A percentile compares a stretch with the other conserved stretches of the same genome.
phyloP scores from a whole-genome alignment of 805 yeast species.

The Brettanomyces sp. region DNA sequence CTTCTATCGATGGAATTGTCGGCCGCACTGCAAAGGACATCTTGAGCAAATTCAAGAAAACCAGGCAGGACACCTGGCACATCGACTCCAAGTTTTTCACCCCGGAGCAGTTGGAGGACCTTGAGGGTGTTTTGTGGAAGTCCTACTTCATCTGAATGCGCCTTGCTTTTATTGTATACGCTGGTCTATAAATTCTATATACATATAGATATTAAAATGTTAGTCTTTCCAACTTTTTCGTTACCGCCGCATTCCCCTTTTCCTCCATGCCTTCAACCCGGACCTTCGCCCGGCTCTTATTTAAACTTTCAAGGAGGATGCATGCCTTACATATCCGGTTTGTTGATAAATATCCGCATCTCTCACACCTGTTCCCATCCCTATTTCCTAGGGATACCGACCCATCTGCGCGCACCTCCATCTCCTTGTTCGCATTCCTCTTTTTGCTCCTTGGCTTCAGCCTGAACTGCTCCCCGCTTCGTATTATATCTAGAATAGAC shows the following conservation, averaged over 20 bases:
- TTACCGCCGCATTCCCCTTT: constrained; percentile 56
- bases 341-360: constrained; percentile 87
- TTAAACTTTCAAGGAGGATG: constrained; percentile 74
- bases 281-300: constrained; percentile 61
- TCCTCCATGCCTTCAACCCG: constrained; percentile 41
- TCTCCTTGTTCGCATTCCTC: constrained; percentile 23
- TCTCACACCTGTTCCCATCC: constrained; percentile 72
- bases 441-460: constrained; percentile 40
- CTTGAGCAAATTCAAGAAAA: constrained; percentile 78
- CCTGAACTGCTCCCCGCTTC: constrained; percentile 82
- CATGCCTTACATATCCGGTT: constrained; percentile 92
- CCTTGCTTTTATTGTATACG: too few species aligned
- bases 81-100: constrained; percentile 70
- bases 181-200: not conserved
- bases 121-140: constrained; percentile 91
- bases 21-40: constrained; percentile 79
- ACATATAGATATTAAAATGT: constrained; percentile 36
- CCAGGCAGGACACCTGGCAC: constrained; percentile 95
- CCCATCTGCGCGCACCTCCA: constrained; percentile 54
- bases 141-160: constrained; percentile 66
- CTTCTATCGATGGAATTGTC: constrained; percentile 64
- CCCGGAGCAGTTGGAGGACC: constrained; percentile 72
- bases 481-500: constrained; percentile 87
- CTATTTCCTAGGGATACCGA: constrained; percentile 35
- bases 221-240: constrained; percentile 54